Evolutionary conservation across 2,329 filamentous ascomycete species (phyloP).

Genomic region (Ophiostoma ulmi): DNA sequence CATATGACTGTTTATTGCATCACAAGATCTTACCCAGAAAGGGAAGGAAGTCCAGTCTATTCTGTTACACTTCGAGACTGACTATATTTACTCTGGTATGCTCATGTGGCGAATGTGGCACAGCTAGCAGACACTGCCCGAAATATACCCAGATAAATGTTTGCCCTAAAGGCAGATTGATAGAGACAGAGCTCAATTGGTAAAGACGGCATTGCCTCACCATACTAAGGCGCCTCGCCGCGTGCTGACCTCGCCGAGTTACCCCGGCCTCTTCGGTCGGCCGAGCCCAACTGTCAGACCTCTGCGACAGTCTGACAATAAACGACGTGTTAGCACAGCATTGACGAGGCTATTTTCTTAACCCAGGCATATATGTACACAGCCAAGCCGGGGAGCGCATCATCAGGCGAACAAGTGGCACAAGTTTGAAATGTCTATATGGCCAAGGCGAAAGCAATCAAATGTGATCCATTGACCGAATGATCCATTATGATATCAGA

Average conservation of each 20-base stretch:
- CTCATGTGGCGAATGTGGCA: constrained; percentile 7
- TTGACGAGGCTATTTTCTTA: not conserved
- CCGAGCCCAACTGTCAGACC: constrained; percentile 18
- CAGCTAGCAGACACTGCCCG: not conserved
- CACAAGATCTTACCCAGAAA: not conserved
- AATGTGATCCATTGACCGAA: not conserved
- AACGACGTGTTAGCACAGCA: not conserved
- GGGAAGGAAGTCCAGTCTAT: not conserved
- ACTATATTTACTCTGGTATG: not conserved
- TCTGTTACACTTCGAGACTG: not conserved
- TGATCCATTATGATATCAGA: not conserved
- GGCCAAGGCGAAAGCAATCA: not conserved
- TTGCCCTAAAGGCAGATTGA: not conserved
- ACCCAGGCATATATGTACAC: not conserved
- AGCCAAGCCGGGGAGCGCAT: not conserved
- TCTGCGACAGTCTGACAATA: constrained; percentile 1
- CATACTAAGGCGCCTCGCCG: not conserved
- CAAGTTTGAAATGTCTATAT: not conserved
- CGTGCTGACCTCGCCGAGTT: constrained; percentile 13
- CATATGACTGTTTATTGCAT: not conserved
- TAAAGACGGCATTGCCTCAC: not conserved
- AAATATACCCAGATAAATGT: not conserved
- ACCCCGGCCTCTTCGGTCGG: constrained; percentile 15
- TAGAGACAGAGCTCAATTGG: not conserved
- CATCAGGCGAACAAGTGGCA: not conserved